These are phyloP conservation scores for Vicia villosa DNA, from an alignment of 306 rosid species.

Conservation along the genomic window DNA sequence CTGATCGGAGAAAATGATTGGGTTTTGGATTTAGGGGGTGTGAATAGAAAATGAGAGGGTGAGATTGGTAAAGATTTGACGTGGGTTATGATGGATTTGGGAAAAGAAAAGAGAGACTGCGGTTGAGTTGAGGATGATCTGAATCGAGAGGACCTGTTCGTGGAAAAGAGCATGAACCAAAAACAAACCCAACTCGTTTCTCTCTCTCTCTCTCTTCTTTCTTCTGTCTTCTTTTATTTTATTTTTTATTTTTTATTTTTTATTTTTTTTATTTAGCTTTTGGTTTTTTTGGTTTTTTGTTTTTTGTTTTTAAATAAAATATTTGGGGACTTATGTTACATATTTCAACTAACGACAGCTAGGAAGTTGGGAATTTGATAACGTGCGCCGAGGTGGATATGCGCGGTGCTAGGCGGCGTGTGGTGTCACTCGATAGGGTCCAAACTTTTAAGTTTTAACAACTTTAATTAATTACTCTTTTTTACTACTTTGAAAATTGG, in stretches of 20 bases:
- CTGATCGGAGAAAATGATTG: too few species aligned
- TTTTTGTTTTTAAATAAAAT: neutral
- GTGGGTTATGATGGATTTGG: slow-evolving; percentile 67
- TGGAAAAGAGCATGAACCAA: slow-evolving; percentile 73
- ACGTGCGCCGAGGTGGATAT: slow-evolving; percentile 50
- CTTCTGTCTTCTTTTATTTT: neutral
- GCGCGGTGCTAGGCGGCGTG: slow-evolving; percentile 45
- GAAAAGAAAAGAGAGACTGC: neutral
- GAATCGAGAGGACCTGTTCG: slow-evolving; percentile 59
- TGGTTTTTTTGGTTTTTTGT: neutral
- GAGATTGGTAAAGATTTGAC: slow-evolving; percentile 60
- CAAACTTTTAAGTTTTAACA: slow-evolving; percentile 7
- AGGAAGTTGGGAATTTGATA: slow-evolving; percentile 31
- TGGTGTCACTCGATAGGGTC: slow-evolving; percentile 33
- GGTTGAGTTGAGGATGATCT: slow-evolving; percentile 62
- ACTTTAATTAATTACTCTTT: neutral
- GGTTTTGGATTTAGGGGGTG: slow-evolving; percentile 23
- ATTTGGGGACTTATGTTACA: slow-evolving; percentile 35
- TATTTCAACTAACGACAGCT: slow-evolving; percentile 34
- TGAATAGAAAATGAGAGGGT: slow-evolving; percentile 54
- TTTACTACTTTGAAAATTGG: too few species aligned
- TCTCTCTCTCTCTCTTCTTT: slow-evolving; percentile 29
- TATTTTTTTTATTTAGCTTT: neutral
- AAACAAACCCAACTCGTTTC: slow-evolving; percentile 33
- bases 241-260: neutral